phyloP scores from a whole-genome alignment of 164 flowering plant genomes.

The Umbellularia californica region DNA sequence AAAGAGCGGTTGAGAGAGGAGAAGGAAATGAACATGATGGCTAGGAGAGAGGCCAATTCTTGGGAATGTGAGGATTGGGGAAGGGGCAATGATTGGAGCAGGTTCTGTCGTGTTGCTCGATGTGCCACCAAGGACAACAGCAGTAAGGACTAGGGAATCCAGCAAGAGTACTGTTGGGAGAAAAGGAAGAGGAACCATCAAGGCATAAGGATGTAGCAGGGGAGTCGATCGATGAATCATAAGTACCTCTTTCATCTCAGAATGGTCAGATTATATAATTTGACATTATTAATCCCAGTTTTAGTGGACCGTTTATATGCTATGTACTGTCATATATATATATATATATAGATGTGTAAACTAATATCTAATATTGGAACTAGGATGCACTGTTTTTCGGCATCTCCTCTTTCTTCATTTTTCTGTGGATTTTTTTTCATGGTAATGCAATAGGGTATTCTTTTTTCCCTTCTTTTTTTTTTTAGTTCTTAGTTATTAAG shows the following conservation, averaged over 20 bases:
- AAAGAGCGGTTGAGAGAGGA: no score
- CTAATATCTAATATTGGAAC: no score
- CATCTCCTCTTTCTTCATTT: no score
- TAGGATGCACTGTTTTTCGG: no score
- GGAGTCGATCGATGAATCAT: slow-evolving; percentile 65
- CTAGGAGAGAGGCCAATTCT: slow-evolving; percentile 18
- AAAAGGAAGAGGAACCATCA: slow-evolving; percentile 36
- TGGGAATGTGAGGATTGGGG: slow-evolving; percentile 54
- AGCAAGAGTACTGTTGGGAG: slow-evolving; percentile 63
- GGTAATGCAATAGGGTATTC: no score
- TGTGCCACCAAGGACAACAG: slow-evolving; percentile 56
- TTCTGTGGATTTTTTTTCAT: no score
- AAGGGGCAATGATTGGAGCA: slow-evolving; percentile 62
- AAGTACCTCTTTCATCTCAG: slow-evolving; percentile 57
- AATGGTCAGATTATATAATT: slow-evolving; percentile 65
- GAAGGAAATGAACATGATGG: no score
- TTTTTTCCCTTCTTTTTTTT: no score
- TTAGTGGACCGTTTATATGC: no score
- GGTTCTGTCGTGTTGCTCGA: slow-evolving; percentile 58
- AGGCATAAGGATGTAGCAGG: slow-evolving; percentile 50
- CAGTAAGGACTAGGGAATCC: slow-evolving; percentile 38
- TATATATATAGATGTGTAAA: no score
- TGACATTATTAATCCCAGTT: slow-evolving; percentile 6
- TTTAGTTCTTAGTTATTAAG: no score
- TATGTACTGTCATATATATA: no score